Evolutionary conservation across 371 early-diverging fungal species (phyloP).

Genomic region (Mucor irregularis): DNA sequence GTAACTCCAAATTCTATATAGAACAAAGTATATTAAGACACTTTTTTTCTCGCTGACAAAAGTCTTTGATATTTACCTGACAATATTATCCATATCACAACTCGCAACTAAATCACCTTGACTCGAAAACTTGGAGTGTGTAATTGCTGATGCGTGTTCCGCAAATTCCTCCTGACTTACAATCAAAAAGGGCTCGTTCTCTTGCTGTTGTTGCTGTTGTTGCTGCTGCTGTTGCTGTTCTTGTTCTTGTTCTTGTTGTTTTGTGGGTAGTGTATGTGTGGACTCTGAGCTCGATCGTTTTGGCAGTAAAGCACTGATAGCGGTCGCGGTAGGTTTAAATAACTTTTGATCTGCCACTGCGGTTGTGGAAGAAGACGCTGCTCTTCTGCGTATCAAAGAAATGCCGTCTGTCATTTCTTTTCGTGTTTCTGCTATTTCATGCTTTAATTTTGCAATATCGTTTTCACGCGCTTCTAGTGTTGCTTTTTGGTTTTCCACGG

Average conservation of each 20-base stretch:
- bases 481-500: slow-evolving; percentile 53
- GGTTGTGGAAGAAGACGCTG: slow-evolving; percentile 43
- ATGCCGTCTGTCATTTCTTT: slow-evolving; percentile 54
- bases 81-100: slow-evolving; percentile 68
- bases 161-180: slow-evolving; percentile 58
- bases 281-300: slow-evolving; percentile 13
- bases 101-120: slow-evolving; percentile 64
- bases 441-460: slow-evolving; percentile 50
- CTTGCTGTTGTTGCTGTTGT: slow-evolving; percentile 1
- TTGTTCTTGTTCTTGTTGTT: neutral
- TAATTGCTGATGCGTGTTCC: slow-evolving; percentile 65
- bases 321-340: neutral
- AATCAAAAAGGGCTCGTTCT: slow-evolving; percentile 47
- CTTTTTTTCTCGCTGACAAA: neutral
- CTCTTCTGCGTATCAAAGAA: slow-evolving; percentile 41
- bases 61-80: slow-evolving; percentile 33
- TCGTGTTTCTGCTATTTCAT: slow-evolving; percentile 42
- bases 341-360: slow-evolving; percentile 23
- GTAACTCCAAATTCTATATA: slow-evolving; percentile 51
- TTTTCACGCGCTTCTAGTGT: slow-evolving; percentile 54
- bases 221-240: neutral
- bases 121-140: slow-evolving; percentile 60
- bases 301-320: neutral
- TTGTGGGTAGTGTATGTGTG: neutral
- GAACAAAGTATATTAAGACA: neutral